Percentiles rank a stretch among this genome's conserved stretches.
These are phyloP conservation scores for Rostrohypoxylon terebratum DNA, from an alignment of 495 filamentous ascomycete genomes.

Conservation along the genomic window DNA sequence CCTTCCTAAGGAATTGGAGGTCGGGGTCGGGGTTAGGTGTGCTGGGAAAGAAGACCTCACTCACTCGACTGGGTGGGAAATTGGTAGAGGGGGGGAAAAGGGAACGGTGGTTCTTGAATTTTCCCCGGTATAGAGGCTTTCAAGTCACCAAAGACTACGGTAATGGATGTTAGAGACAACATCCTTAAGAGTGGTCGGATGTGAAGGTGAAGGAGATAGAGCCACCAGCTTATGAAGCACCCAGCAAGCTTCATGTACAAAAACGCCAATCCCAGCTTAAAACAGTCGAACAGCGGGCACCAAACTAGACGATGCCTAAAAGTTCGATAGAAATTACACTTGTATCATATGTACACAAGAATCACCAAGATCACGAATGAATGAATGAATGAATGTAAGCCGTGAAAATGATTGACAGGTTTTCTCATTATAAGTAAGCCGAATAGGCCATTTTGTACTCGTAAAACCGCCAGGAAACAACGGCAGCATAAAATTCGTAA, in stretches of 20 bases:
- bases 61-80: not conserved
- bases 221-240: not conserved
- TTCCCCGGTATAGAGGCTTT: not conserved
- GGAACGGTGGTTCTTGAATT: not conserved
- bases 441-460: slow-evolving; percentile 1
- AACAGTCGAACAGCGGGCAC: not conserved
- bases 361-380: not conserved
- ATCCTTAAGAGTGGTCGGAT: not conserved
- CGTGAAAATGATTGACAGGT: slow-evolving; percentile 4
- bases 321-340: not conserved
- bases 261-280: not conserved
- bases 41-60: not conserved
- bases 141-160: not conserved
- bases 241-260: slow-evolving; percentile 10
- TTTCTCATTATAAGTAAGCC: slow-evolving; percentile 10
- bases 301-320: not conserved
- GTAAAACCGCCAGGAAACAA: slow-evolving; percentile 3
- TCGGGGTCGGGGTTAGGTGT: no score
- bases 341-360: not conserved
- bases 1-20: slow-evolving; percentile 35
- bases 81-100: not conserved
- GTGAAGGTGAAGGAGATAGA: no score
- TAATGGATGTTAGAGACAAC: not conserved
- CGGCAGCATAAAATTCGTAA: not conserved
- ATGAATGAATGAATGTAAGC: not conserved